Conservation (phyloP, 2,329 filamentous ascomycete species). For the Cytospora paraplurivora region DNA sequence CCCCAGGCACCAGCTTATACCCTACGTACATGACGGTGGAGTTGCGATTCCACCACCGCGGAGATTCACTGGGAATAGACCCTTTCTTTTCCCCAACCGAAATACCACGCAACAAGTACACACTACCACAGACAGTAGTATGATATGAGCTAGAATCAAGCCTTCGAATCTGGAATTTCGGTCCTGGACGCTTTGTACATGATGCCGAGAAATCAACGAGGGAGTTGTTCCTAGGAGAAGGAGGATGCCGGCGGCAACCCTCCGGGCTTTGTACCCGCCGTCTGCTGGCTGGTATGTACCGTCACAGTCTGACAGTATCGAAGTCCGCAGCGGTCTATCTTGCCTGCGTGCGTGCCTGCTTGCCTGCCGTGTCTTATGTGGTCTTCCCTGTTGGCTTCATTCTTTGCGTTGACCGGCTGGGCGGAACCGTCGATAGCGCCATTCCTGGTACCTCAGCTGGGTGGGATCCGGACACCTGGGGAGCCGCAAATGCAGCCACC, state of each 20-base stretch:
- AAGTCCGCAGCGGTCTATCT: not conserved
- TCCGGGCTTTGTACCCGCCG: not conserved
- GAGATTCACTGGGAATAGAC: not conserved
- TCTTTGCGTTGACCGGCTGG: slow-evolving; percentile 17
- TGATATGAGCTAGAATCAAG: slow-evolving; percentile 17
- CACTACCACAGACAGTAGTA: not conserved
- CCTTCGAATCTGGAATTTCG: slow-evolving; percentile 12
- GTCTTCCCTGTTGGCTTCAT: not conserved
- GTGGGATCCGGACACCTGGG: slow-evolving; percentile 18
- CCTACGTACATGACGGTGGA: too few relatives aligned
- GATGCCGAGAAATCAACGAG: slow-evolving; percentile 18
- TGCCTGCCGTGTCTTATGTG: not conserved
- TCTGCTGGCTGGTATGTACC: slow-evolving; percentile 3
- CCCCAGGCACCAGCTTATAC: too few relatives aligned
- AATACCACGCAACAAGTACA: not conserved
- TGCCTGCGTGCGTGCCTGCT: not conserved
- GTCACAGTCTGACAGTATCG: not conserved
- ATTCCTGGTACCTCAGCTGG: slow-evolving; percentile 12
- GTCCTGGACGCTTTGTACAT: slow-evolving; percentile 5
- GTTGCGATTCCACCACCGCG: too few relatives aligned
- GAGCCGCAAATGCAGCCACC: slow-evolving; percentile 6
- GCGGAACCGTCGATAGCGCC: slow-evolving; percentile 10
- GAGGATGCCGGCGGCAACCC: slow-evolving; percentile 2
- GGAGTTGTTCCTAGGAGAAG: slow-evolving; percentile 7
- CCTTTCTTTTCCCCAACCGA: not conserved